phyloP scores from a whole-genome alignment of 2,329 filamentous ascomycete genomes.

The Nothopassalora personata region DNA sequence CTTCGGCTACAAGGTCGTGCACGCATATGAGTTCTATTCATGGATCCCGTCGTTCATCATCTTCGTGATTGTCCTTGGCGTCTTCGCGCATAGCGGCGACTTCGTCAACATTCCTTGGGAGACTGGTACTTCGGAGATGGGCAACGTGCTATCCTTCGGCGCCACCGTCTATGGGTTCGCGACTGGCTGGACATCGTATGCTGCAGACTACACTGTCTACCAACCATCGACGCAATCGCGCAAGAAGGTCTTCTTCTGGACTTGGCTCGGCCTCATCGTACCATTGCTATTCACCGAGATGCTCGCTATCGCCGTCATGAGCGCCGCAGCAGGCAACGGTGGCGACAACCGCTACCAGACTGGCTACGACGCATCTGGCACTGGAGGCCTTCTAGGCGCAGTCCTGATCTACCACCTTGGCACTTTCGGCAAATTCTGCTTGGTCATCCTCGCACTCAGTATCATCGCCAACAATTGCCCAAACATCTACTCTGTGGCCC shows the following conservation, averaged over 20 bases:
- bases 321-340: constrained; percentile 53
- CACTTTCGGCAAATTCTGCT: constrained; percentile 66
- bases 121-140: constrained; percentile 54
- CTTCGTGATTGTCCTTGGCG: constrained; percentile 65
- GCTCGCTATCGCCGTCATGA: constrained; percentile 65
- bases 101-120: constrained; percentile 60
- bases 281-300: constrained; percentile 70
- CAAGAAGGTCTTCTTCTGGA: constrained; percentile 61
- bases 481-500: constrained; percentile 58
- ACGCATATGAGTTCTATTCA: constrained; percentile 68
- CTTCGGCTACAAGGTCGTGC: constrained; percentile 71
- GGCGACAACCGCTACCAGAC: constrained; percentile 51
- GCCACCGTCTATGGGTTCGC: constrained; percentile 63
- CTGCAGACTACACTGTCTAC: constrained; percentile 76
- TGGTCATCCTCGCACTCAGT: constrained; percentile 40
- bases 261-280: constrained; percentile 63
- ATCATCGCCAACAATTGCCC: constrained; percentile 45
- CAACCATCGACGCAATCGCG: constrained; percentile 59
- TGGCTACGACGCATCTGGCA: constrained; percentile 53
- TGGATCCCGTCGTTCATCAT: constrained; percentile 70
- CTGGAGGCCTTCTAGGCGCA: constrained; percentile 62
- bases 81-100: constrained; percentile 61
- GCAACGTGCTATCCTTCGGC: constrained; percentile 60
- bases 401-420: constrained; percentile 60
- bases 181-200: constrained; percentile 68